phyloP scores from a whole-genome alignment of 495 filamentous ascomycete genomes.

The Sphaerosporella brunnea region DNA sequence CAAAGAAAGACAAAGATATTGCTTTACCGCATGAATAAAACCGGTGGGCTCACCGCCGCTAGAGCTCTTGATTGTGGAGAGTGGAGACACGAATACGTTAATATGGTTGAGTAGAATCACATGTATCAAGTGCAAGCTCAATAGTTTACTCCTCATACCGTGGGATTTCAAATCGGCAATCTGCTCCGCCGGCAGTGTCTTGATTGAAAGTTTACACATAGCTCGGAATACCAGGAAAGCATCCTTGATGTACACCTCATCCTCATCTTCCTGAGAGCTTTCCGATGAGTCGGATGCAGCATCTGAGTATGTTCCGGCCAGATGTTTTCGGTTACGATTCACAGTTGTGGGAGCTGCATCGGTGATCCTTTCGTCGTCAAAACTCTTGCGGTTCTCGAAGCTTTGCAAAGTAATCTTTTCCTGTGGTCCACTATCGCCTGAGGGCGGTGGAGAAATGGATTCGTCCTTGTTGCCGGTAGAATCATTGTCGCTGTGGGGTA shows the following conservation, averaged over 20 bases:
- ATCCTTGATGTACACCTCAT: slow-evolving; percentile 91
- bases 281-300: slow-evolving; percentile 31
- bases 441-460: slow-evolving; percentile 31
- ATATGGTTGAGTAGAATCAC: slow-evolving; percentile 85
- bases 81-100: slow-evolving; percentile 67
- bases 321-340: slow-evolving; percentile 45
- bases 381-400: slow-evolving; percentile 81
- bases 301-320: slow-evolving; percentile 33
- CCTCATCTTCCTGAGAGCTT: slow-evolving; percentile 60
- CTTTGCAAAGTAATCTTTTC: slow-evolving; percentile 89
- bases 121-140: slow-evolving; percentile 87
- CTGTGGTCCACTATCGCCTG: slow-evolving; percentile 11
- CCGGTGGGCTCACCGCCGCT: slow-evolving; percentile 68
- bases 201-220: slow-evolving; percentile 93
- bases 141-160: slow-evolving; percentile 89
- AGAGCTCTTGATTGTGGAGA: slow-evolving; percentile 75
- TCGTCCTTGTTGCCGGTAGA: slow-evolving; percentile 25
- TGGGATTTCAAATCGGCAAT: slow-evolving; percentile 81
- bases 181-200: slow-evolving; percentile 70
- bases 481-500: slow-evolving; percentile 6
- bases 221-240: slow-evolving; percentile 93
- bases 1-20: slow-evolving; percentile 83
- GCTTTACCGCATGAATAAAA: slow-evolving; percentile 89
- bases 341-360: slow-evolving; percentile 88
- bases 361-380: slow-evolving; percentile 76